Conservation (phyloP, 257 asterid genomes). For the Phtheirospermum japonicum region DNA sequence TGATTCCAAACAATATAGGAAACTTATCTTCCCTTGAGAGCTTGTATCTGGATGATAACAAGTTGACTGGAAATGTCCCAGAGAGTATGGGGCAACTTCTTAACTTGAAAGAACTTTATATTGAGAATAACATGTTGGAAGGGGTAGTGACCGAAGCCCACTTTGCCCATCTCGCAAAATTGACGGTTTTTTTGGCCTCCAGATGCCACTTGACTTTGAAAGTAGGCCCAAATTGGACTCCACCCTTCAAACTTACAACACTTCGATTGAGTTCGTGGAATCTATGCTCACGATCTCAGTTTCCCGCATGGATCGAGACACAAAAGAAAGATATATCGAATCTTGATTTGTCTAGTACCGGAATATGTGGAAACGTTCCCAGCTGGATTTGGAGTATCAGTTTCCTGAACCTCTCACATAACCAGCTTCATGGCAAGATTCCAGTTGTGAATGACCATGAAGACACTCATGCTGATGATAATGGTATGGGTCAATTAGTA, state of each 20-base stretch:
- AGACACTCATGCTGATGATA: no score
- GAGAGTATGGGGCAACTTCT: neutral
- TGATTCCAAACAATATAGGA: no score
- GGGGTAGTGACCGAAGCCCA: conserved; percentile 35
- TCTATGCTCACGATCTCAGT: conserved; percentile 24
- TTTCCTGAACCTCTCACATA: no score
- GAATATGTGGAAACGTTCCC: no score
- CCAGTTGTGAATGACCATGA: no score
- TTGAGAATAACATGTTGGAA: no score
- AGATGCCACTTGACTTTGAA: conserved; percentile 26
- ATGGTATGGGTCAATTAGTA: no score
- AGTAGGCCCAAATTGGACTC: conserved; percentile 28
- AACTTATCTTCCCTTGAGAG: neutral
- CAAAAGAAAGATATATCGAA: neutral
- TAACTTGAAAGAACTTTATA: no score
- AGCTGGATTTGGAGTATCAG: conserved; percentile 24
- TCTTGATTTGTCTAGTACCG: conserved; percentile 19
- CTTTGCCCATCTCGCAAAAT: conserved; percentile 34
- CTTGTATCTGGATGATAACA: neutral
- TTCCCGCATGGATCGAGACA: conserved; percentile 35
- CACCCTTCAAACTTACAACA: no score
- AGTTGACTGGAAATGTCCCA: neutral
- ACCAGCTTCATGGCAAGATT: no score
- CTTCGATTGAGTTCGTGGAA: conserved; percentile 24
- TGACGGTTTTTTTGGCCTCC: neutral